Evolutionary conservation across 345 rosid species (phyloP), one percentile per base, ranked within the genome.

Genomic region (Alliaria petiolata): DNA sequence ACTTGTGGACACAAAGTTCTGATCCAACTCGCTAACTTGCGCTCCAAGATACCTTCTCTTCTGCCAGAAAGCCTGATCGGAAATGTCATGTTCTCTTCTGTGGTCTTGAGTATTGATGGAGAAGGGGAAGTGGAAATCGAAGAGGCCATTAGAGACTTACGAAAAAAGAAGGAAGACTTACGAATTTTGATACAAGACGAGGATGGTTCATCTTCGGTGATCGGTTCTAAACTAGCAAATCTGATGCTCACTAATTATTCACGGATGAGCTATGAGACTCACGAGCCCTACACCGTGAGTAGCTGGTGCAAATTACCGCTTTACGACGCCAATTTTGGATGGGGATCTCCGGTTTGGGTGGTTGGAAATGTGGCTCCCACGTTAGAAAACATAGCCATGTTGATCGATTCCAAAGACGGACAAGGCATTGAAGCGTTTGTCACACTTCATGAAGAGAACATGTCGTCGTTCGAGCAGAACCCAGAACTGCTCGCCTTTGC

Each of bases 291-390:
- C 14, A 67, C 43, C 22, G 80, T 80, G 39, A 78, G 81, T 17
- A 82, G 88, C 49, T 46, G 84, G 80, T 84, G 81, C 65, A 71
- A 70, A 45, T 58, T 84, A 33, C 85, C 83, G 6, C 28, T 78
- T 17, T 82, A 78, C 43, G 84, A 82, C 45, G 80, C 81, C 0
- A 73, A 67, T 55, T 82, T 84, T 49, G 85, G 84, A 30, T 84
- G 83, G 85, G 87, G 85, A 20, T 71, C 13, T 30, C 88, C 87
- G 0, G 30, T 35, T n/a, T 86, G 87, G 91, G 81, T 77, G 8
- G 13, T 8, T 0, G 69, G 76, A 17, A 71, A 62, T 36, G 43
- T 1, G 13, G 62, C 13, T 8, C 70, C 71, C 1, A 5, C 22
- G 1, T 33, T 20, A 3, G 76, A 59, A 45, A 80, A 85, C 36